A percentile compares a stretch with the other conserved stretches of the same genome.
Conservation (phyloP, 768 basidiomycete genomes). For the Phylloporus sp. region DNA sequence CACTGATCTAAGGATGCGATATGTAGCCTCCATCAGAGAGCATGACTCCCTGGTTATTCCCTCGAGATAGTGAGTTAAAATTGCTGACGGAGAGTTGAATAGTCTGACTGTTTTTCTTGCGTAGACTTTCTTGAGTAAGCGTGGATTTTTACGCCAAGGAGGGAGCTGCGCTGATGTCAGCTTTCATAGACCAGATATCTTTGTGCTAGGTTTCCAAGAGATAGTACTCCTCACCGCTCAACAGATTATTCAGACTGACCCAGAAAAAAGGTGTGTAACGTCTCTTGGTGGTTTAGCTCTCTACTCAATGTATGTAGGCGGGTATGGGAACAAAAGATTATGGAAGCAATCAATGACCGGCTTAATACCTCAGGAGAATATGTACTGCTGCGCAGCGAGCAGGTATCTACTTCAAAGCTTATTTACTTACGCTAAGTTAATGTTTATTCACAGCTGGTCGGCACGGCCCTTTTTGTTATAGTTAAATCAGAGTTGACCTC, state of each 20-base stretch:
- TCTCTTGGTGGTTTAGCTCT: background rate
- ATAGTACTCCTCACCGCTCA: slow-evolving; percentile 97
- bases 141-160: background rate
- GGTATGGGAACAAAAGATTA: slow-evolving; percentile 80
- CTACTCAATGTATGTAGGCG: slow-evolving; percentile 45
- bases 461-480: slow-evolving; percentile 85
- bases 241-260: slow-evolving; percentile 94
- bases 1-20: slow-evolving; percentile 6
- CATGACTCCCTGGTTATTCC: slow-evolving; percentile 87
- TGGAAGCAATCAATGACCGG: slow-evolving; percentile 71
- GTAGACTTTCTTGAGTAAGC: slow-evolving; percentile 19
- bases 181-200: slow-evolving; percentile 71
- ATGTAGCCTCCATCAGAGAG: slow-evolving; percentile 73
- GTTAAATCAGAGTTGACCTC: slow-evolving; percentile 74
- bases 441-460: slow-evolving; percentile 68
- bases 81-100: background rate
- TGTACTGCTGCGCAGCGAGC: slow-evolving; percentile 86
- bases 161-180: slow-evolving; percentile 24
- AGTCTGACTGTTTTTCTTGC: slow-evolving; percentile 2
- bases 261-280: slow-evolving; percentile 74
- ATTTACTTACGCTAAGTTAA: background rate
- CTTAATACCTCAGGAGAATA: slow-evolving; percentile 71
- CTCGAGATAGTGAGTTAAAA: slow-evolving; percentile 59
- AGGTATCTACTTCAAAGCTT: slow-evolving; percentile 43
- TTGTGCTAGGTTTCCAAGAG: slow-evolving; percentile 92